Percentiles rank a stretch among this genome's conserved stretches.
phyloP scores from a whole-genome alignment of 176 grass and related monocot genomes.

The Triticum timopheevii region DNA sequence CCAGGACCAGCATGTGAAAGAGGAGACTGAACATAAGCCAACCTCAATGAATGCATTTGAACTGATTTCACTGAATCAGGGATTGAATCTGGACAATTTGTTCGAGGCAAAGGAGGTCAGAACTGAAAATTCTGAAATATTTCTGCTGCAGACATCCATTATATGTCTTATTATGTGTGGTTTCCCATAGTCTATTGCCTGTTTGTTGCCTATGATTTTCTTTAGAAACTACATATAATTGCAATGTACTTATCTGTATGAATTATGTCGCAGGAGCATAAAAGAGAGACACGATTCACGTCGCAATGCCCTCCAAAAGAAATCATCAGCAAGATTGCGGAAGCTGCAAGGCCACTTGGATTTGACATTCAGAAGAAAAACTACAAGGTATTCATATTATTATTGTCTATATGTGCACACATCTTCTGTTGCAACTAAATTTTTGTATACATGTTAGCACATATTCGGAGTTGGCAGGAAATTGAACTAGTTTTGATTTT shows the following conservation, averaged over 20 bases:
- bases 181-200: neutral
- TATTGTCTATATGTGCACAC: neutral
- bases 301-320: slow-evolving; percentile 86
- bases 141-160: neutral
- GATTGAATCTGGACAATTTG: slow-evolving; percentile 91
- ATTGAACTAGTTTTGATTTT: neutral
- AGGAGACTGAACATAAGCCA: slow-evolving; percentile 86
- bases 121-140: neutral
- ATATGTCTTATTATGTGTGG: neutral
- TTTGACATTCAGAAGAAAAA: slow-evolving; percentile 98
- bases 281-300: slow-evolving; percentile 96
- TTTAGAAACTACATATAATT: neutral
- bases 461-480: neutral
- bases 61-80: slow-evolving; percentile 91
- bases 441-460: neutral
- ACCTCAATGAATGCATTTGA: slow-evolving; percentile 98
- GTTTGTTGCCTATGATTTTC: neutral
- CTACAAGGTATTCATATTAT: slow-evolving; percentile 66
- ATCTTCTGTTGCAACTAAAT: neutral
- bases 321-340: slow-evolving; percentile 90
- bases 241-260: neutral
- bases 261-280: slow-evolving; percentile 67
- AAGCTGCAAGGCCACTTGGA: slow-evolving; percentile 96
- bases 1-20: slow-evolving; percentile 83
- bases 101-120: slow-evolving; percentile 82